These are phyloP conservation scores for Bauhinia variegata DNA, from an alignment of 306 rosid species.

Conservation along the genomic window DNA sequence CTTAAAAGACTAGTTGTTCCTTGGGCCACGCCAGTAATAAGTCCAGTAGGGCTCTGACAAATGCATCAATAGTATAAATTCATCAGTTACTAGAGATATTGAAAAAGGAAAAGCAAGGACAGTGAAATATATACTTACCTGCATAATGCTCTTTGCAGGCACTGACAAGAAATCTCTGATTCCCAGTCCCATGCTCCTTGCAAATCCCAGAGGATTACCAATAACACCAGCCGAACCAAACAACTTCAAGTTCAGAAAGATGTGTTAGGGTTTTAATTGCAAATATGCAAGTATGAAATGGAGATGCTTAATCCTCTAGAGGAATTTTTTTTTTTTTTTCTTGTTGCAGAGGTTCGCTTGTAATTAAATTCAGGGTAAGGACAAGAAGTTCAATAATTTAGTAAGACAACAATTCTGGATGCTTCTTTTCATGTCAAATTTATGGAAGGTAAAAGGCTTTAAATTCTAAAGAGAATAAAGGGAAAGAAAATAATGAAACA, in stretches of 20 bases:
- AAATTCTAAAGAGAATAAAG: too few relatives aligned
- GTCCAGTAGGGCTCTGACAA: slow-evolving; percentile 88
- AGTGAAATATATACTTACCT: slow-evolving; percentile 45
- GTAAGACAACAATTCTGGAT: too few relatives aligned
- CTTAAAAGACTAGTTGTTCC: slow-evolving; percentile 94
- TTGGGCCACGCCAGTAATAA: slow-evolving; percentile 88
- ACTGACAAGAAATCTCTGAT: slow-evolving; percentile 87
- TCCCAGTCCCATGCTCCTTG: slow-evolving; percentile 88
- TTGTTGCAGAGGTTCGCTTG: neutral
- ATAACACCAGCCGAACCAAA: slow-evolving; percentile 98
- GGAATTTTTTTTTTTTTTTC: too few relatives aligned
- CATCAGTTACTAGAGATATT: slow-evolving; percentile 19
- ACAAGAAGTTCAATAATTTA: too few relatives aligned
- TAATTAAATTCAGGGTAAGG: neutral
- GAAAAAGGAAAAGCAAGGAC: neutral
- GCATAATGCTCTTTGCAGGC: slow-evolving; percentile 80
- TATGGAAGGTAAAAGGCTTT: too few relatives aligned
- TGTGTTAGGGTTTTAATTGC: slow-evolving; percentile 22
- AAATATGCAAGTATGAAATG: neutral
- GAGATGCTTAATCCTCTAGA: neutral
- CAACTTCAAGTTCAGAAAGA: slow-evolving; percentile 59
- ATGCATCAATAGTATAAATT: slow-evolving; percentile 28
- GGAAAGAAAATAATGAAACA: too few relatives aligned
- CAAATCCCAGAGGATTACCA: slow-evolving; percentile 98
- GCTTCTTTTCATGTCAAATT: too few relatives aligned